phyloP scores from a whole-genome alignment of 2,329 filamentous ascomycete species.

The Microdochium bolleyi region DNA sequence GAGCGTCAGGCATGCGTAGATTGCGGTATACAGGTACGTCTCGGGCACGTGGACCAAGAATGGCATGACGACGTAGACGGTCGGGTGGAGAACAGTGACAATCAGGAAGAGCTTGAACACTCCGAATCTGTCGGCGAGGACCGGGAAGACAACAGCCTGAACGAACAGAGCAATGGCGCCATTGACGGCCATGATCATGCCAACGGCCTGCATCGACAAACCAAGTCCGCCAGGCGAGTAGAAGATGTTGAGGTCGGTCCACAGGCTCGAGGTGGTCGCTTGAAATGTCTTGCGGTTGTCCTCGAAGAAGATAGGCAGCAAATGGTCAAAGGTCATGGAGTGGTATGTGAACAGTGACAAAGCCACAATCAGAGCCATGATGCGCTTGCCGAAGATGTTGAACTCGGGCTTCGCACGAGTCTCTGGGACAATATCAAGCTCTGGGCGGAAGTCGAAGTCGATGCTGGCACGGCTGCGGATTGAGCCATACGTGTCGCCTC shows the following conservation, averaged over 20 bases:
- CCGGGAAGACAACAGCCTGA: constrained; percentile 53
- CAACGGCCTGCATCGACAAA: constrained; percentile 53
- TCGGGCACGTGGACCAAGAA: constrained; percentile 47
- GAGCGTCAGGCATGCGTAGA: constrained; percentile 49
- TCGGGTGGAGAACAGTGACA: constrained; percentile 51
- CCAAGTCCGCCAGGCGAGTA: constrained; percentile 56
- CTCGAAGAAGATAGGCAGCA: constrained; percentile 88
- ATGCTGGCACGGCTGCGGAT: constrained; percentile 40
- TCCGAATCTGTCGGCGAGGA: constrained; percentile 49
- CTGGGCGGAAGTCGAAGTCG: constrained; percentile 30
- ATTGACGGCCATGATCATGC: constrained; percentile 52
- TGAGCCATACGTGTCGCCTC: constrained; percentile 73
- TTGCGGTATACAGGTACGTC: constrained; percentile 41
- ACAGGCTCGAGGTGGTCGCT: constrained; percentile 18
- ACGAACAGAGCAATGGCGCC: constrained; percentile 51
- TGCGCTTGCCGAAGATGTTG: constrained; percentile 47
- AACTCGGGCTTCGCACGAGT: constrained; percentile 13
- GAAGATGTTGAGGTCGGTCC: constrained; percentile 32
- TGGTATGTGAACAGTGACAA: constrained; percentile 90
- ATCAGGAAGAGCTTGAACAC: constrained; percentile 52
- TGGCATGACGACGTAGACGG: constrained; percentile 54
- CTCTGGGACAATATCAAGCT: constrained; percentile 19
- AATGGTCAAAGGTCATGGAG: constrained; percentile 89
- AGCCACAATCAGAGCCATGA: constrained; percentile 71
- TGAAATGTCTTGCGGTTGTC: constrained; percentile 50